These are phyloP conservation scores for Globisporangium mamillatum DNA, from an alignment of 352 stramenopile genomes.

Conservation along the genomic window DNA sequence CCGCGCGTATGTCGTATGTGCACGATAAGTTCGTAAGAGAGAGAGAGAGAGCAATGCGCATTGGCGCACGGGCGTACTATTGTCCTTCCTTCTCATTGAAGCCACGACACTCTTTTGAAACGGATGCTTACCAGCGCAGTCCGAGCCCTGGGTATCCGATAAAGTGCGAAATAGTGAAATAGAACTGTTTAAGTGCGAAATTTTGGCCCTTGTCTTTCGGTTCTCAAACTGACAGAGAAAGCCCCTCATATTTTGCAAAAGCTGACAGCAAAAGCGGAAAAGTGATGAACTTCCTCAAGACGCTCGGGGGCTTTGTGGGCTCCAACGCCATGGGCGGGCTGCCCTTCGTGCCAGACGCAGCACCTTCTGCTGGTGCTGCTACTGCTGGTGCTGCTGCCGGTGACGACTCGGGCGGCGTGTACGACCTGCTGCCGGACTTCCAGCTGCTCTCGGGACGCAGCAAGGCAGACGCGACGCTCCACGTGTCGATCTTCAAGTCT, in stretches of 20 bases:
- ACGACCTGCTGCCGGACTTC: constrained; percentile 72
- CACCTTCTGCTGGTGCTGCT: background rate
- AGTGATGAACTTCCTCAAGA: constrained; percentile 90
- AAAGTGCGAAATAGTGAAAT: background rate
- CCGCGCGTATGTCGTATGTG: too few species aligned
- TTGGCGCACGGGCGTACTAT: background rate
- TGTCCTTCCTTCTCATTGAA: background rate
- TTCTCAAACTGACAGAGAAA: constrained; percentile 3
- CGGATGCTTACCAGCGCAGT: background rate
- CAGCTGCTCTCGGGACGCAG: constrained; percentile 82
- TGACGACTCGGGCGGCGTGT: constrained; percentile 43
- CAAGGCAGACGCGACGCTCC: constrained; percentile 72
- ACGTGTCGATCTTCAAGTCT: constrained; percentile 93
- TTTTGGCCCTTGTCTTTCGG: background rate
- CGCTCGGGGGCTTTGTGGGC: constrained; percentile 69
- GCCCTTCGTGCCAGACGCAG: constrained; percentile 56
- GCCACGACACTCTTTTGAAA: background rate
- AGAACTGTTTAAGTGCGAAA: background rate
- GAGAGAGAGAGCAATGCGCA: background rate
- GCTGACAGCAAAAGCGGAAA: background rate
- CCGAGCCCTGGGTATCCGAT: background rate
- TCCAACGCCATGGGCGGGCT: constrained; percentile 65
- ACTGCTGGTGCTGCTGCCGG: background rate
- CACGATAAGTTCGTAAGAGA: too few species aligned
- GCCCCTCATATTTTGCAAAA: constrained; percentile 1